Evolutionary conservation across 257 asterid species (phyloP).

Genomic region (Jacaranda copaia): DNA sequence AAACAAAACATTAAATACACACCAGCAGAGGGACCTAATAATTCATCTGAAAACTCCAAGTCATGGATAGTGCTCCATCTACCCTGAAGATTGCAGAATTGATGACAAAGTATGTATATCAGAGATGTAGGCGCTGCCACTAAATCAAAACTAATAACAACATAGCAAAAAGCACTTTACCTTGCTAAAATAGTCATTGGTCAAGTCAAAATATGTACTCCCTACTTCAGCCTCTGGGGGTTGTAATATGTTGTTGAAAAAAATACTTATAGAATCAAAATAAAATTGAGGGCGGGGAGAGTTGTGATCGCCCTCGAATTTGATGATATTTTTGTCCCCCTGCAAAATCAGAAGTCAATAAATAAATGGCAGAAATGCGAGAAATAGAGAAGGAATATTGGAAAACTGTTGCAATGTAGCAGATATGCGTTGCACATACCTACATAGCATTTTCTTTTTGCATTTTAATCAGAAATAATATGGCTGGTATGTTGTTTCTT

Average conservation of each 20-base stretch:
- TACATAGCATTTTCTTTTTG: too few relatives aligned
- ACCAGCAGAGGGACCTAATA: constrained; percentile 58
- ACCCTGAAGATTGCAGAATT: constrained; percentile 50
- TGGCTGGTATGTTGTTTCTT: too few relatives aligned
- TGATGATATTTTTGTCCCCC: constrained; percentile 97
- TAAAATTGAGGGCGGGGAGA: constrained; percentile 96
- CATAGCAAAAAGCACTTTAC: constrained; percentile 45
- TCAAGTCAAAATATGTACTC: constrained; percentile 61
- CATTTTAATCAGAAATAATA: too few relatives aligned
- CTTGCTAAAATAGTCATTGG: constrained; percentile 63
- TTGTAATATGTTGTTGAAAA: constrained; percentile 89
- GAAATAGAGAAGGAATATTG: too few relatives aligned
- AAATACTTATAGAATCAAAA: constrained; percentile 93
- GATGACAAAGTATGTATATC: too few relatives aligned
- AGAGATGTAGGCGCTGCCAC: neutral
- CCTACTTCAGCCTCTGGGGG: constrained; percentile 78
- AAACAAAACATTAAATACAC: constrained; percentile 23
- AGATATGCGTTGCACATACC: too few relatives aligned
- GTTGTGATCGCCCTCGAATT: constrained; percentile 96
- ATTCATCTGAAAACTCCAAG: constrained; percentile 59
- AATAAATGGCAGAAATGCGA: neutral
- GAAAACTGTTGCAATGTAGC: too few relatives aligned
- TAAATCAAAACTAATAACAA: neutral
- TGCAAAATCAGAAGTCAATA: constrained; percentile 37
- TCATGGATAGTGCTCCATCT: constrained; percentile 69